A percentile compares a stretch with the other conserved stretches of the same genome.
phyloP scores from a whole-genome alignment of 2,329 filamentous ascomycete species.

The Cylindrodendrum hubeiense region DNA sequence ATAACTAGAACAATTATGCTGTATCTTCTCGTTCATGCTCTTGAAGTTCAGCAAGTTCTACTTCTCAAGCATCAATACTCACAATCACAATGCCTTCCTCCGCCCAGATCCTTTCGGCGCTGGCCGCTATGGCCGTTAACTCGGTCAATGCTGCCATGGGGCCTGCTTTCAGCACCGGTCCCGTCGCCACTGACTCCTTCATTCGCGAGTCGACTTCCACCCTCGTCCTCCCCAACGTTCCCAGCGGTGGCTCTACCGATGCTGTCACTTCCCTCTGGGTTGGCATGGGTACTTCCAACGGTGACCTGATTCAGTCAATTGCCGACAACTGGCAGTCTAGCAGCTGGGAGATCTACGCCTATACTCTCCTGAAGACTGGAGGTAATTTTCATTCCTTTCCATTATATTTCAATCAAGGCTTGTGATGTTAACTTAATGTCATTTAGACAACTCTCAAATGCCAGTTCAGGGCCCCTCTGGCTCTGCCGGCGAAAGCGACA shows the following conservation, averaged over 20 bases:
- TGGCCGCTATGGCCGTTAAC: slow-evolving; percentile 32
- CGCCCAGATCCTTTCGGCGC: slow-evolving; percentile 29
- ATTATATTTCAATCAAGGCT: background rate
- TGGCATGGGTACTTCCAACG: slow-evolving; percentile 61
- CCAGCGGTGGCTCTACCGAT: slow-evolving; percentile 49
- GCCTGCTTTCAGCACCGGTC: slow-evolving; percentile 58
- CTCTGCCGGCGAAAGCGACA: slow-evolving; percentile 27
- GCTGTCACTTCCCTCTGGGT: slow-evolving; percentile 57
- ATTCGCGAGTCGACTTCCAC: slow-evolving; percentile 59
- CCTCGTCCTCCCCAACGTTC: slow-evolving; percentile 54
- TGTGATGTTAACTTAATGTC: background rate
- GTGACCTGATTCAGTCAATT: slow-evolving; percentile 61
- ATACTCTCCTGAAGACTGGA: slow-evolving; percentile 54
- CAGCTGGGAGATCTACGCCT: slow-evolving; percentile 57
- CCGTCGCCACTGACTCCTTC: slow-evolving; percentile 53
- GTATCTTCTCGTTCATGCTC: too few relatives aligned
- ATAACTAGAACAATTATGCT: too few relatives aligned
- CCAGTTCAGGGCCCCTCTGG: slow-evolving; percentile 32
- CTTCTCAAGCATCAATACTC: background rate
- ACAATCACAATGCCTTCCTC: slow-evolving; percentile 32
- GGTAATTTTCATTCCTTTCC: slow-evolving; percentile 8
- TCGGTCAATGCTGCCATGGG: slow-evolving; percentile 47
- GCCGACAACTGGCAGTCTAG: slow-evolving; percentile 50
- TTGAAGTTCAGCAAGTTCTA: background rate
- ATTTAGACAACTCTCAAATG: slow-evolving; percentile 30